Evolutionary conservation across 139 green algal species (phyloP), one percentile per base, ranked within the genome.

Genomic region (Chlamydomonas applanata): DNA sequence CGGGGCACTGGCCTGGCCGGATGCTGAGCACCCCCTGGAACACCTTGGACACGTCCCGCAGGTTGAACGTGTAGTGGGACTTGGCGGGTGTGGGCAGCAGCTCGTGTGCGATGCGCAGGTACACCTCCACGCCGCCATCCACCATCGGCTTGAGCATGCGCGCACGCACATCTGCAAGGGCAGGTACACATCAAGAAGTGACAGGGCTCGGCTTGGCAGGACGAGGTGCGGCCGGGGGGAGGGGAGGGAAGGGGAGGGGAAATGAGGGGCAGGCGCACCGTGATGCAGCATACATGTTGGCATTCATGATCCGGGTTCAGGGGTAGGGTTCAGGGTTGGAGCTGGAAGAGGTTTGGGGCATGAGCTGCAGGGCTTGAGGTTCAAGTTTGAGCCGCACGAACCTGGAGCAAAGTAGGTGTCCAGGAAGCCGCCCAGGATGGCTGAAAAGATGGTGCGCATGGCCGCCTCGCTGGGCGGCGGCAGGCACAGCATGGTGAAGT

Each of bases 51-150:
- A 94, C 71, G 68, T 96, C 90, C 16, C 91, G 73, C 73, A 94
- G 82, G 74, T 89, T 94, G 88, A 96, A 96, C 2, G 85, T 90
- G 83, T 96, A 96, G 83, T 96, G 91, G 40, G 67, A 87, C 71
- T 87, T 89, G 24, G 84, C 74, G 20, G 91, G 91, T 14, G 91
- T 96, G 4, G 89, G 89, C 78, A 93, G 83, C 66, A 93, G 84
- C 74, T 88, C 88, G 33, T 83, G 53, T 9, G 60, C 73, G 11
- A 91, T 77, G 75, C 83, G 71, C 40, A 54, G n/a, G 83, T 90
- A 93, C 13, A 86, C 44, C 67, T 92, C 88, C 45, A 94, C 77
- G 33, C 57, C 82, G 53, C 71, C 45, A n/a, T 89, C 79, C 59
- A 91, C 91, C 76, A 94, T 83, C 2, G 85, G 80, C 46, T 80